phyloP scores from a whole-genome alignment of 2,329 filamentous ascomycete species.

The Aureobasidium lini region DNA sequence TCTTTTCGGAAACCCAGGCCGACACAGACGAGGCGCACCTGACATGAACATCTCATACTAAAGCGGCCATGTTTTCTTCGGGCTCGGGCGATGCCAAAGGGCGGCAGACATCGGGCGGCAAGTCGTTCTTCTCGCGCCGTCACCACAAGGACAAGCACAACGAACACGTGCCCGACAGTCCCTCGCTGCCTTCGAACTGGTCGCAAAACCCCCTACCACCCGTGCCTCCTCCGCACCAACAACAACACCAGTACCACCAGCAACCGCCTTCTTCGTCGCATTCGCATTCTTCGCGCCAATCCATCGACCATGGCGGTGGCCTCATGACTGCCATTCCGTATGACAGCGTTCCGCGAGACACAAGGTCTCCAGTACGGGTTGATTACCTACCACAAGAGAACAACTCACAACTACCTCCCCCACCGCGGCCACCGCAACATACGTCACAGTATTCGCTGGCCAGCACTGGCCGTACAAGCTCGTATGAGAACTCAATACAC shows the following conservation, averaged over 20 bases:
- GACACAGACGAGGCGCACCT: neutral
- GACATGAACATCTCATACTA: constrained; percentile 9
- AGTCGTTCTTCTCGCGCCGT: constrained; percentile 80
- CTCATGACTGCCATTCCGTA: constrained; percentile 86
- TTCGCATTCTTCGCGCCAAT: constrained; percentile 59
- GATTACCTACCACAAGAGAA: constrained; percentile 64
- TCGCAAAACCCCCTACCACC: constrained; percentile 52
- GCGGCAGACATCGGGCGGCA: constrained; percentile 72
- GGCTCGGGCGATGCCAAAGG: constrained; percentile 62
- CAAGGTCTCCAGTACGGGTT: constrained; percentile 61
- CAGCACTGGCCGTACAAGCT: constrained; percentile 9
- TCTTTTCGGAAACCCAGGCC: neutral
- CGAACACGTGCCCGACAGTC: constrained; percentile 45
- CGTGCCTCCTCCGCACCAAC: constrained; percentile 47
- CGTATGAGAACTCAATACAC: constrained; percentile 13
- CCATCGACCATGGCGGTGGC: constrained; percentile 56
- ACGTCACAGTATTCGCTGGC: constrained; percentile 12
- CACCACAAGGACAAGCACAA: constrained; percentile 60
- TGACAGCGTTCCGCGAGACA: constrained; percentile 59
- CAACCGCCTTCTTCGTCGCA: constrained; percentile 35
- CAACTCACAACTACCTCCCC: constrained; percentile 43
- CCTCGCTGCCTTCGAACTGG: constrained; percentile 46
- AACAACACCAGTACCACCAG: constrained; percentile 55
- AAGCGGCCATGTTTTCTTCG: constrained; percentile 27
- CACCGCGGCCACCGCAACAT: constrained; percentile 24